A percentile compares a stretch with the other conserved stretches of the same genome.
phyloP scores from a whole-genome alignment of 1,284 basidiomycete species.

The Prillingera fragicola region DNA sequence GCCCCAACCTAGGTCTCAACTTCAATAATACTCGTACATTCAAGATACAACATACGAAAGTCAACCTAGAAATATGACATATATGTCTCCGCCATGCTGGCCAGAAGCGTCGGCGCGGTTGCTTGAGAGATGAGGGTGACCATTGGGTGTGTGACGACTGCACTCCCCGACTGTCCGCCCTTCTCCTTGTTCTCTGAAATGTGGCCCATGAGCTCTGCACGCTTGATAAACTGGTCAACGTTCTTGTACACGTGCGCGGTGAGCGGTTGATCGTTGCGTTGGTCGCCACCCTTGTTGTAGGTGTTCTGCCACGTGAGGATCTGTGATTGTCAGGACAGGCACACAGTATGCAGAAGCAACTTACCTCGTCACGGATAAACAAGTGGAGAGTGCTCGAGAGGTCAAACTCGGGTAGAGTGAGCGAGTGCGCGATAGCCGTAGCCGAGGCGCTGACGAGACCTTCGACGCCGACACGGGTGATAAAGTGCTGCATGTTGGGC shows the following conservation, averaged over 20 bases:
- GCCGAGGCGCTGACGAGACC: conserved; percentile 80
- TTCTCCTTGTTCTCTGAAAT: conserved; percentile 64
- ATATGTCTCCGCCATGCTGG: too few relatives aligned
- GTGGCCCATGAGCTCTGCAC: conserved; percentile 42
- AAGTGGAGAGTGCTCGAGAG: conserved; percentile 40
- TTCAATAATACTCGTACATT: too few relatives aligned
- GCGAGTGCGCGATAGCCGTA: conserved; percentile 81
- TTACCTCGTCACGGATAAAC: conserved; percentile 88
- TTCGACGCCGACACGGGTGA: conserved; percentile 84
- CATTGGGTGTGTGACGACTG: conserved; percentile 76
- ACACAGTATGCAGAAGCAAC: conserved; percentile 37
- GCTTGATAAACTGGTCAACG: conserved; percentile 66
- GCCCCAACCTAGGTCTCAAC: too few relatives aligned
- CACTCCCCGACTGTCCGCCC: conserved; percentile 32
- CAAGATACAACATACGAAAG: too few relatives aligned
- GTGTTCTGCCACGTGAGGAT: conserved; percentile 46
- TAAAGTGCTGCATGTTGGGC: conserved; percentile 91
- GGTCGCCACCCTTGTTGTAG: conserved; percentile 39
- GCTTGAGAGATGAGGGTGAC: conserved; percentile 70
- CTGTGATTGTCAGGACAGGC: conserved; percentile 8
- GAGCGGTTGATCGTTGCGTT: conserved; percentile 56
- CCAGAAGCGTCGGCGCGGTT: conserved; percentile 52
- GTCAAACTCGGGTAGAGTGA: conserved; percentile 86
- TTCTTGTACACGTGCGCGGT: conserved; percentile 66
- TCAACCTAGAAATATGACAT: too few relatives aligned